Percentiles rank a stretch among this genome's conserved stretches.
phyloP scores from a whole-genome alignment of 2,329 filamentous ascomycete species.

The Penicillium sp. region DNA sequence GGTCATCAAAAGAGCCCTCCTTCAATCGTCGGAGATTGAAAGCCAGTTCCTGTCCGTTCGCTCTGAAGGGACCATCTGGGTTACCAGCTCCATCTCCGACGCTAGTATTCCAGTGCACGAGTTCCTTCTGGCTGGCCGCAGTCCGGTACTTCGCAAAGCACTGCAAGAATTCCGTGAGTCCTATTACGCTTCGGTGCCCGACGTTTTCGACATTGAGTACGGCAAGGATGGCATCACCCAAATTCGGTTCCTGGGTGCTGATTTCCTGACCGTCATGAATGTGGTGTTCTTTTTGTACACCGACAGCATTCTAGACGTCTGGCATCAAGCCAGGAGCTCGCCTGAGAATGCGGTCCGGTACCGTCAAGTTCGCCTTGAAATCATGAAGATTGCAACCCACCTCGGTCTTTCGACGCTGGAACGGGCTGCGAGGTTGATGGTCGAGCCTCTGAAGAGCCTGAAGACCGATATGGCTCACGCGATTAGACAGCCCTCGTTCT shows the following conservation, averaged over 20 bases:
- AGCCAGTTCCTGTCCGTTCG: constrained; percentile 35
- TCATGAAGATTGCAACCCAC: constrained; percentile 80
- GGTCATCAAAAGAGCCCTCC: constrained; percentile 44
- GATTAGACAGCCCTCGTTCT: constrained; percentile 68
- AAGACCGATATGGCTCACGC: constrained; percentile 71
- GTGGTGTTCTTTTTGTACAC: constrained; percentile 78
- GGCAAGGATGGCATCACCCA: constrained; percentile 55
- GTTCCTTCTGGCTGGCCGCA: constrained; percentile 77
- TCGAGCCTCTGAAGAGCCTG: constrained; percentile 63
- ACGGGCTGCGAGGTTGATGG: constrained; percentile 74
- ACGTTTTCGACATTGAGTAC: constrained; percentile 61
- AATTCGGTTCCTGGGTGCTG: constrained; percentile 69
- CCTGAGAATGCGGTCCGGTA: constrained; percentile 70
- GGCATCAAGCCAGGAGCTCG: constrained; percentile 73
- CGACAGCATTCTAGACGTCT: constrained; percentile 78
- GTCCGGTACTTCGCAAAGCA: constrained; percentile 64
- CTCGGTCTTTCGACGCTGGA: constrained; percentile 74
- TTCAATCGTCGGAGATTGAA: constrained; percentile 51
- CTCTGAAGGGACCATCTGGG: constrained; percentile 40
- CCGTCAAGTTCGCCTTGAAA: constrained; percentile 75
- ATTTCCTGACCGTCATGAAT: constrained; percentile 78
- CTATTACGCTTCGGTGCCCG: constrained; percentile 60
- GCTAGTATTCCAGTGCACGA: constrained; percentile 77
- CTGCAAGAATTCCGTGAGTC: constrained; percentile 60
- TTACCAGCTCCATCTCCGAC: constrained; percentile 64